phyloP scores from a whole-genome alignment of 768 basidiomycete species.

The Leccinum disarticulatum region DNA sequence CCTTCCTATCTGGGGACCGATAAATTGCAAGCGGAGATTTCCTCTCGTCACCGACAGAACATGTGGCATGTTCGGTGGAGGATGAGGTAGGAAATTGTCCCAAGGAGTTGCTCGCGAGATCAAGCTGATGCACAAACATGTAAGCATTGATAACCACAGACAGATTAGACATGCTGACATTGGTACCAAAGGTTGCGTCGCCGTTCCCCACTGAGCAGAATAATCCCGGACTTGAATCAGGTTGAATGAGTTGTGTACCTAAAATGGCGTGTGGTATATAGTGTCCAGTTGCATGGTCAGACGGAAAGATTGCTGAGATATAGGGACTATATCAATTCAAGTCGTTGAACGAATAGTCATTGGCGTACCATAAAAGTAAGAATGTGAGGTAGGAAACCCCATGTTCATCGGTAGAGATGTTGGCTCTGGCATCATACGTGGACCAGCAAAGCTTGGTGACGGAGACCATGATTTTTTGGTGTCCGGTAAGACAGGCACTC shows the following conservation, averaged over 20 bases:
- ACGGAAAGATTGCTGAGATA: background rate
- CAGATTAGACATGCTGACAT: background rate
- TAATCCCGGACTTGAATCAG: background rate
- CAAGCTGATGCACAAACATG: background rate
- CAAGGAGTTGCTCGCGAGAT: background rate
- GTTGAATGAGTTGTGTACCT: background rate
- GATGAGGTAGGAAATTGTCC: background rate
- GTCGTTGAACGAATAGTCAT: background rate
- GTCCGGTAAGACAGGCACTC: background rate
- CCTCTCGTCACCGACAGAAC: background rate
- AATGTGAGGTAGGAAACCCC: background rate
- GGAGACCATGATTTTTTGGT: background rate
- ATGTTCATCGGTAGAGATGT: background rate
- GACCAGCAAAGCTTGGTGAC: background rate
- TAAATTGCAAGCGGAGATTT: background rate
- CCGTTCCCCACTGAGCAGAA: background rate
- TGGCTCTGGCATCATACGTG: background rate
- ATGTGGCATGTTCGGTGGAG: background rate
- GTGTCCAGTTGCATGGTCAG: background rate
- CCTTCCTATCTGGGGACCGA: background rate
- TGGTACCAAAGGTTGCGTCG: background rate
- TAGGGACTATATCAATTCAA: background rate
- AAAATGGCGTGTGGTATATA: background rate
- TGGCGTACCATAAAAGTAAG: background rate
- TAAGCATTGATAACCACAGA: background rate